Evolutionary conservation across 345 rosid species (phyloP).

Genomic region (Syzygium grande): DNA sequence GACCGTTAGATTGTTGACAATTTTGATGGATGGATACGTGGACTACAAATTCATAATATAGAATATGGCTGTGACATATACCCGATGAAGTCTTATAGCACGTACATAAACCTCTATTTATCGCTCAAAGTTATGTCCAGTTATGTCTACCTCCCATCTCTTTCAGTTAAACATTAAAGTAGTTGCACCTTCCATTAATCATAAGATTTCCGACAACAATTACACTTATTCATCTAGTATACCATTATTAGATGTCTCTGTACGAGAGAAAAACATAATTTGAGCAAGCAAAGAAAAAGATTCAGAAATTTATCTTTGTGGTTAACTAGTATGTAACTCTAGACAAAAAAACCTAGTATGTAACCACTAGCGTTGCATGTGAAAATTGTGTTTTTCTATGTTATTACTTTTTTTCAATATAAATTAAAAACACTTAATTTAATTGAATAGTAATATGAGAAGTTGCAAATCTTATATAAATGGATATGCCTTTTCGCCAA

Average conservation of each 20-base stretch:
- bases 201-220: neutral
- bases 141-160: neutral
- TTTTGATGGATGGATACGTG: neutral
- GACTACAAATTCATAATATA: neutral
- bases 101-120: neutral
- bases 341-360: too few species aligned
- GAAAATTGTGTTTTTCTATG: too few species aligned
- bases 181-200: neutral
- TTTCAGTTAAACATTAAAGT: neutral
- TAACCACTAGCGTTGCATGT: too few species aligned
- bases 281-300: too few species aligned
- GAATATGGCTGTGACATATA: neutral
- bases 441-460: too few species aligned
- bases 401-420: too few species aligned
- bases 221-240: neutral
- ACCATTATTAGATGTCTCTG: neutral
- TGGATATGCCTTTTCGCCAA: neutral
- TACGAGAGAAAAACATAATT: neutral
- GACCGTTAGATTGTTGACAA: neutral
- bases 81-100: neutral
- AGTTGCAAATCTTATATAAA: too few species aligned
- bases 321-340: too few species aligned
- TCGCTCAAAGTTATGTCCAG: neutral
- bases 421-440: too few species aligned
- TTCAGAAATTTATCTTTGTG: too few species aligned